Evolutionary conservation across 1,284 basidiomycete species (phyloP), one percentile per base, ranked within the genome.

Genomic region (Ustilago xerochloae): DNA sequence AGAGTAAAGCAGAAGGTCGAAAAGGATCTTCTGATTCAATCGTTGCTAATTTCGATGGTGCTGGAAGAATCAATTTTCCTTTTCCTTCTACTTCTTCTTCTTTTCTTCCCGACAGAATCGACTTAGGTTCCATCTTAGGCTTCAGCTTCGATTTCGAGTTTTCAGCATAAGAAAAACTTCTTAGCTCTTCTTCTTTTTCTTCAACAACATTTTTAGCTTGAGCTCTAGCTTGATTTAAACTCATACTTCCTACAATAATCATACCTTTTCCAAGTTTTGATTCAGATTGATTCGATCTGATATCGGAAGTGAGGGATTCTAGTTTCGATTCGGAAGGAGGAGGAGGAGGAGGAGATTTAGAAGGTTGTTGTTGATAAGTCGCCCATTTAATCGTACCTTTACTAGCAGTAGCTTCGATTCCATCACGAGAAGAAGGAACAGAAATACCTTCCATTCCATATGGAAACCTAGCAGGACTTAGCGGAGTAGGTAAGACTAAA

Each of bases 381-480:
- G n/a, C 41, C 41, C 41, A 43, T 26, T 43, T 43, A 8, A 43
- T 10, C 22, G 22, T 24, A n/a, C 36, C 22, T 26, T 26, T 9
- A 29, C 24, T 15, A 28, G 22, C n/a, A 3, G 46, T n/a, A 22
- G 20, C 28, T n/a, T 33, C 10, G n/a, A 8, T 10, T 20, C 20
- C 46, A 24, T 33, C 10, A 5, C 28, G 16, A 24, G 30, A 1
- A 9, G 29, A 35, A 24, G 32, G 9, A 6, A 18, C 22, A 13
- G 47, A 6, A n/a, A 28, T 16, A 1, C 64, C 69, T 52, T 76
- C 69, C 35, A 62, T n/a, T 0, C 73, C 73, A 16, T 72, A 76
- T 8, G 73, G 73, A 52, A 54, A 76, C 12, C 73, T 24, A 24
- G 69, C 68, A 18, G 73, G 73, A 18, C 62, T 65, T 12, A 76